These are phyloP conservation scores for Globisporangium heterothallicum DNA, from an alignment of 352 stramenopile genomes.

Conservation along the genomic window DNA sequence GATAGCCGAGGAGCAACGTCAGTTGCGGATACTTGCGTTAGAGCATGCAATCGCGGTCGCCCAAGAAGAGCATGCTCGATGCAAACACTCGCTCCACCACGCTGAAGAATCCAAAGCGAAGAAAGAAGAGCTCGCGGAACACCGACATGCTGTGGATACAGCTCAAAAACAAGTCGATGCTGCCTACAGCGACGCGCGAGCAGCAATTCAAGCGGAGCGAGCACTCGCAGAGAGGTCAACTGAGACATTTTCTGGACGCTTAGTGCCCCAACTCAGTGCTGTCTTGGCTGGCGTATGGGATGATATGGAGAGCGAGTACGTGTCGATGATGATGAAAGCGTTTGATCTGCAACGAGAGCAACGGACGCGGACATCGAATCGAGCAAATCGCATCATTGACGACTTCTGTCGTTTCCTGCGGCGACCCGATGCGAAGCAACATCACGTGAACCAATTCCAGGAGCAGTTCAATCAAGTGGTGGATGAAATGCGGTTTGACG, in stretches of 20 bases:
- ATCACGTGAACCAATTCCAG: conserved; percentile 62
- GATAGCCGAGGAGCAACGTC: conserved; percentile 32
- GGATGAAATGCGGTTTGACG: conserved; percentile 81
- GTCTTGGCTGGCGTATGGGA: conserved; percentile 46
- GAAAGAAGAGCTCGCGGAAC: conserved; percentile 63
- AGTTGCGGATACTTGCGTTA: conserved; percentile 25
- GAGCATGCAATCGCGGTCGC: conserved; percentile 32
- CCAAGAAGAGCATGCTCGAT: conserved; percentile 27
- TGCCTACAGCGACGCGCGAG: conserved; percentile 14
- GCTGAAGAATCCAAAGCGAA: conserved; percentile 73
- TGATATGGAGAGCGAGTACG: conserved; percentile 51
- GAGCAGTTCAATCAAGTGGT: conserved; percentile 70
- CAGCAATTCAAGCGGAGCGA: conserved; percentile 22
- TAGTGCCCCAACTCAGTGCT: conserved; percentile 25
- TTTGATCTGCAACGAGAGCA: conserved; percentile 36
- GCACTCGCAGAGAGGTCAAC: neutral
- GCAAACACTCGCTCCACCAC: conserved; percentile 36
- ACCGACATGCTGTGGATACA: conserved; percentile 33
- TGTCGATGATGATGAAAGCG: conserved; percentile 34
- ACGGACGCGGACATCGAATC: conserved; percentile 22
- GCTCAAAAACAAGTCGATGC: conserved; percentile 30
- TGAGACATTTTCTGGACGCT: conserved; percentile 23
- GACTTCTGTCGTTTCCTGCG: conserved; percentile 55
- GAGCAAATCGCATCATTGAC: conserved; percentile 25
- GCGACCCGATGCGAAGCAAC: conserved; percentile 63